Percentiles rank a stretch among this genome's conserved stretches.
Conservation (phyloP, 768 basidiomycete species). For the Leucocoprinus birnbaumii region DNA sequence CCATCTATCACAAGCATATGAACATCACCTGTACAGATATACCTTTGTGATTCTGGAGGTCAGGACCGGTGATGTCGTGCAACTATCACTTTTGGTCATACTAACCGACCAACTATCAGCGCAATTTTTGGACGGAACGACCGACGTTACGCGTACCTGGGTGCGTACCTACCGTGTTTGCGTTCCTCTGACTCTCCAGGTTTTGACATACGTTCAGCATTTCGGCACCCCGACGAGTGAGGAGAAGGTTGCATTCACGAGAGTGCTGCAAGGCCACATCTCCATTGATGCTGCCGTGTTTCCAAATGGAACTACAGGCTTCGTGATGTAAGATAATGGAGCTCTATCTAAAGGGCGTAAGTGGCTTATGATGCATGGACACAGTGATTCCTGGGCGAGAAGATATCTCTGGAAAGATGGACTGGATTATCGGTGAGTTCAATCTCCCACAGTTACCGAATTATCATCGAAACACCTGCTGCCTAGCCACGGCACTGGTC, state of each 20-base stretch:
- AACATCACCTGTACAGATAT: too few relatives aligned
- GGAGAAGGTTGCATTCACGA: conserved; percentile 86
- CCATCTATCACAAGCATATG: not conserved
- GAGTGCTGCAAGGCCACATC: conserved; percentile 90
- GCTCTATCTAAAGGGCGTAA: not conserved
- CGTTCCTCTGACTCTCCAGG: too few relatives aligned
- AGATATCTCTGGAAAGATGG: conserved; percentile 84
- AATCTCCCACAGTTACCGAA: not conserved
- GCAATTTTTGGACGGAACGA: conserved; percentile 92
- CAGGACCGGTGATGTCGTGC: not conserved
- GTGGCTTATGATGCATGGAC: not conserved
- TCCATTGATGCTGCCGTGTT: conserved; percentile 84
- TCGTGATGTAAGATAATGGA: conserved; percentile 24
- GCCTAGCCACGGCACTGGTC: conserved; percentile 84
- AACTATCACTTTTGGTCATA: conserved; percentile 1
- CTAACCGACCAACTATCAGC: conserved; percentile 33
- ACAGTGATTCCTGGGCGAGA: conserved; percentile 79
- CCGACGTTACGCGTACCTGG: conserved; percentile 91
- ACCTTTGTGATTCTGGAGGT: conserved; percentile 82
- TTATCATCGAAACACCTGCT: conserved; percentile 7
- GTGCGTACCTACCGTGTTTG: too few relatives aligned
- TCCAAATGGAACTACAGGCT: conserved; percentile 77
- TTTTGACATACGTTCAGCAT: too few relatives aligned
- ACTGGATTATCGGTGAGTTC: conserved; percentile 60
- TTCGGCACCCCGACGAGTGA: conserved; percentile 83